Percentiles rank a stretch among this genome's conserved stretches.
phyloP scores from a whole-genome alignment of 1,139 yeast species.

The Wickerhamomyces sp. region DNA sequence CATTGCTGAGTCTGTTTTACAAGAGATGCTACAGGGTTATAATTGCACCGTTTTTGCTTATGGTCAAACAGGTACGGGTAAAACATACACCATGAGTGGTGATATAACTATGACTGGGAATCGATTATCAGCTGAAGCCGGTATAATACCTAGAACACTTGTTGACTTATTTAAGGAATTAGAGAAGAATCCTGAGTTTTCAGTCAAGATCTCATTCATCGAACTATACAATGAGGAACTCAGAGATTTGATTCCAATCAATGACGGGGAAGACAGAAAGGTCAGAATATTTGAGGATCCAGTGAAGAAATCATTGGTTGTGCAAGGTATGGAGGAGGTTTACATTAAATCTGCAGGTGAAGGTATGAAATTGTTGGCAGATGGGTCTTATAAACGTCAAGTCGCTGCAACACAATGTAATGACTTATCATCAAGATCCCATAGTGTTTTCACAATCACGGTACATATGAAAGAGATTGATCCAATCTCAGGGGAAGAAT shows the following conservation, averaged over 20 bases:
- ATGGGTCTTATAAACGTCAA: slow-evolving; percentile 50
- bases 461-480: slow-evolving; percentile 42
- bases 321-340: slow-evolving; percentile 47
- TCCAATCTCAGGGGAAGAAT: slow-evolving; percentile 34
- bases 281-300: slow-evolving; percentile 42
- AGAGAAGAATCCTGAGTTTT: slow-evolving; percentile 40
- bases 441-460: slow-evolving; percentile 65
- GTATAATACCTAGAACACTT: slow-evolving; percentile 66
- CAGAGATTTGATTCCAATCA: slow-evolving; percentile 45
- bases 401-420: slow-evolving; percentile 69
- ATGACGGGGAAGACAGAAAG: slow-evolving; percentile 24
- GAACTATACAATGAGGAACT: slow-evolving; percentile 75
- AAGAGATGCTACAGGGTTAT: slow-evolving; percentile 56
- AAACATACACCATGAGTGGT: slow-evolving; percentile 86
- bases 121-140: slow-evolving; percentile 40
- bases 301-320: slow-evolving; percentile 29
- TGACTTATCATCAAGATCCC: slow-evolving; percentile 71
- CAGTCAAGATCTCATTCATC: slow-evolving; percentile 64
- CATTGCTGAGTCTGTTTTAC: slow-evolving; percentile 54
- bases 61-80: slow-evolving; percentile 90
- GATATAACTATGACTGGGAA: slow-evolving; percentile 32
- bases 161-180: slow-evolving; percentile 44
- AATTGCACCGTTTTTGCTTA: slow-evolving; percentile 82
- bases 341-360: slow-evolving; percentile 34
- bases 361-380: slow-evolving; percentile 40